These are phyloP conservation scores for Trematosphaeria pertusa DNA, from an alignment of 2,329 filamentous ascomycete species.

Conservation along the genomic window DNA sequence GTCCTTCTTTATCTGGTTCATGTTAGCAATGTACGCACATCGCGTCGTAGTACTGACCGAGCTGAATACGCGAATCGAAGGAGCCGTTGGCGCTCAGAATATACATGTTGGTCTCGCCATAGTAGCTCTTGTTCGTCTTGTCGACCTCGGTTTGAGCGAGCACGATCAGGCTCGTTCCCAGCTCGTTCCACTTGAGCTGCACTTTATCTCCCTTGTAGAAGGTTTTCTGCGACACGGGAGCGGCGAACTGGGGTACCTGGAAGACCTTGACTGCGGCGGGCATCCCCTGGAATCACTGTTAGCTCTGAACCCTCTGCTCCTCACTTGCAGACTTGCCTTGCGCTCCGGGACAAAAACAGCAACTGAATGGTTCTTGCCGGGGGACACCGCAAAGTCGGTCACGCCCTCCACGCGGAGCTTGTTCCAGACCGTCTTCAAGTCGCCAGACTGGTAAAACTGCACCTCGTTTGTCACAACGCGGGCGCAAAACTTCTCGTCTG, in stretches of 20 bases:
- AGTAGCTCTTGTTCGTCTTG: slow-evolving; percentile 98
- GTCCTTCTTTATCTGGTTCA: slow-evolving; percentile 86
- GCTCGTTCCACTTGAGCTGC: slow-evolving; percentile 95
- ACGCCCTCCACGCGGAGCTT: slow-evolving; percentile 93
- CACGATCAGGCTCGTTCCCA: slow-evolving; percentile 90
- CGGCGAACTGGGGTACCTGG: slow-evolving; percentile 85
- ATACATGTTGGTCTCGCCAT: slow-evolving; percentile 97
- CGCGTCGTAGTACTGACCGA: slow-evolving; percentile 57
- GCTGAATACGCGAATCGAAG: slow-evolving; percentile 88
- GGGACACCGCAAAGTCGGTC: slow-evolving; percentile 85
- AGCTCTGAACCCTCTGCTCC: no score
- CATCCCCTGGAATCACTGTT: slow-evolving; percentile 69
- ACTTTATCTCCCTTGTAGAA: slow-evolving; percentile 99
- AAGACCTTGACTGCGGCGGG: slow-evolving; percentile 94
- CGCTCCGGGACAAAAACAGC: slow-evolving; percentile 95
- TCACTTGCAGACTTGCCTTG: slow-evolving; percentile 71
- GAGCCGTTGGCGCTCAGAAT: slow-evolving; percentile 88
- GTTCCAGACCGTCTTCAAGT: slow-evolving; percentile 90
- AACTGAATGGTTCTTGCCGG: slow-evolving; percentile 87
- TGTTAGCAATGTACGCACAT: slow-evolving; percentile 4
- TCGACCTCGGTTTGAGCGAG: slow-evolving; percentile 98
- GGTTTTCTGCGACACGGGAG: slow-evolving; percentile 91
- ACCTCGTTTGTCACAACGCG: slow-evolving; percentile 96
- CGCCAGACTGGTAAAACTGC: slow-evolving; percentile 91
- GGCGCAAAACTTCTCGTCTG: slow-evolving; percentile 91